These are phyloP conservation scores for Penicillium corylophilum DNA, from an alignment of 2,329 filamentous ascomycete genomes.

Conservation along the genomic window DNA sequence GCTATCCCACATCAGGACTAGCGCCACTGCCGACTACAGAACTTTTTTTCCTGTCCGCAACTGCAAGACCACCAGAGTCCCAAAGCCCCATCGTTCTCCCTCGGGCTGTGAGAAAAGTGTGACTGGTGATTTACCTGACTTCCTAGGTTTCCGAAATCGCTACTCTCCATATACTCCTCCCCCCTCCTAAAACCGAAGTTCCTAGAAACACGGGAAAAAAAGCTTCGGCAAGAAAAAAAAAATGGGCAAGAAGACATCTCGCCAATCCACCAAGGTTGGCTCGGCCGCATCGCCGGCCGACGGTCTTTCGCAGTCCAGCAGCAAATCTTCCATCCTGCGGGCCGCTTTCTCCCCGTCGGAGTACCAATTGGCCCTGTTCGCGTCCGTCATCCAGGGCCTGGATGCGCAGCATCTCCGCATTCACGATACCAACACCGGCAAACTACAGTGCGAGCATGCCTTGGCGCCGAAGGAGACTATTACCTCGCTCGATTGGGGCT, in stretches of 20 bases:
- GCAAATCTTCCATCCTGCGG: slow-evolving; percentile 49
- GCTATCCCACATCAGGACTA: slow-evolving; percentile 34
- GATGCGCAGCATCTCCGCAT: slow-evolving; percentile 54
- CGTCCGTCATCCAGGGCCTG: slow-evolving; percentile 54
- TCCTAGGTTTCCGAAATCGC: slow-evolving; percentile 2
- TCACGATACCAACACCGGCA: slow-evolving; percentile 51
- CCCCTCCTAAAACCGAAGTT: slow-evolving; percentile 10
- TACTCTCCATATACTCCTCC: slow-evolving; percentile 16
- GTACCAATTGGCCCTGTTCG: slow-evolving; percentile 53
- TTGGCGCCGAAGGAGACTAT: slow-evolving; percentile 48
- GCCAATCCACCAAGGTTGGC: slow-evolving; percentile 45
- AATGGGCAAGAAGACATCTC: slow-evolving; percentile 50
- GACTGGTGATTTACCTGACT: slow-evolving; percentile 6
- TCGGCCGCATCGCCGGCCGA: slow-evolving; percentile 42
- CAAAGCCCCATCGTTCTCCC: slow-evolving; percentile 23
- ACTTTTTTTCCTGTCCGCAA: slow-evolving; percentile 43
- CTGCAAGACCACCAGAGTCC: slow-evolving; percentile 30
- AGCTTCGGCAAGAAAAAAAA: slow-evolving; percentile 23
- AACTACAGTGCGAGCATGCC: slow-evolving; percentile 52
- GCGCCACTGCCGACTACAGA: slow-evolving; percentile 36
- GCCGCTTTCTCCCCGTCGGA: slow-evolving; percentile 52
- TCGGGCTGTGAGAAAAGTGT: slow-evolving; percentile 16
- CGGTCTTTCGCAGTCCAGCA: slow-evolving; percentile 37
- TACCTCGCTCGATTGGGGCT: slow-evolving; percentile 54
- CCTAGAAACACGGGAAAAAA: slow-evolving; percentile 8